Evolutionary conservation across 768 basidiomycete genomes (phyloP), one percentile per base, ranked within the genome.

Genomic region (Rhizopogon vinicolor): DNA sequence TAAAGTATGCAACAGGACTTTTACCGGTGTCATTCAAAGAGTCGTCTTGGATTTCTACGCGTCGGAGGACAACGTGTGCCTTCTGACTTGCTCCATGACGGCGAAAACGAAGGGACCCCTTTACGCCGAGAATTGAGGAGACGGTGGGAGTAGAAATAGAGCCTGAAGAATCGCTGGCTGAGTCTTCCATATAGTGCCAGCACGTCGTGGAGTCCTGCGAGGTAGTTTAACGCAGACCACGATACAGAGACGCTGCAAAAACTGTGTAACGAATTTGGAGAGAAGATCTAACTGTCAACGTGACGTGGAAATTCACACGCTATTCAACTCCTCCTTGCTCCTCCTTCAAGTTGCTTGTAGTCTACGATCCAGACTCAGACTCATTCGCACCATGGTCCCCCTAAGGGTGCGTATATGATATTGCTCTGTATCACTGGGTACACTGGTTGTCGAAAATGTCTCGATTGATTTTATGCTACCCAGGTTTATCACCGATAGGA

Each of bases 21-120:
- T 68, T 66, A n/a, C 72, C 68, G 9, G 65, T 75, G 51, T 75
- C 75, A 51, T 77, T 77, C 52, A 63, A 68, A 9, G 78, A 70
- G 60, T 79, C 74, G 28, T 79, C 78, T 12, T 76, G 66, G 18
- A 72, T 53, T 58, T 76, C 76, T 59, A 85, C 85, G 68, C 85
- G 85, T 73, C 81, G 77, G 43, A 89, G 68, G 60, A 87, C 72
- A 60, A 85, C 76, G 69, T 89, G 87, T 28, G 87, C 78, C 66
- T 87, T 88, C 63, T 85, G 83, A 53, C 76, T 82, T 59, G 79
- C 78, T 25, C 82, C 79, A 77, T 87, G 86, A 59, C 77, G 80
- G 59, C 83, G 79, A 71, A 89, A 79, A 63, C 85, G 86, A 62
- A 88, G 72, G 49, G 72, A 65, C 41, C 80, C 81, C 68, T 82